Conservation (phyloP, 208 protist genomes). For the Trypanosoma mega region DNA sequence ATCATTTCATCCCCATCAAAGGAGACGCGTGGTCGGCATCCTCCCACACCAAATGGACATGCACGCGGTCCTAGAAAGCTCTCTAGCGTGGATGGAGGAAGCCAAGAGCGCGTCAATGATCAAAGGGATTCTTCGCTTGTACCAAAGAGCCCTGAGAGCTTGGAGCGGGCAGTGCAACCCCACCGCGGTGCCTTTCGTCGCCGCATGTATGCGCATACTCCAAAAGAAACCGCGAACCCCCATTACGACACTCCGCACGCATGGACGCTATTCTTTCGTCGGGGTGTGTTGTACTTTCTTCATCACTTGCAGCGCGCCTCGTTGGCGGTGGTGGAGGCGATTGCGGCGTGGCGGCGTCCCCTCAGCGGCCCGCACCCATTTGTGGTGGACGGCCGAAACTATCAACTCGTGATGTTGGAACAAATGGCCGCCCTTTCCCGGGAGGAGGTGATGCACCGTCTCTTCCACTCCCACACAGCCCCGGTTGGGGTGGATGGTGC, state of each 20-base stretch:
- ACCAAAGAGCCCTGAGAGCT: no score
- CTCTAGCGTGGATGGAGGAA: no score
- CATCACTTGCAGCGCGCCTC: constrained; percentile 36
- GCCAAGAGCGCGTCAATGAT: no score
- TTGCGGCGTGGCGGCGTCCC: constrained; percentile 24
- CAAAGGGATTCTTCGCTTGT: no score
- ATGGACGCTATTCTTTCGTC: constrained; percentile 27
- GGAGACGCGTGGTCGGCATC: no score
- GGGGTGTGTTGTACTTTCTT: constrained; percentile 40
- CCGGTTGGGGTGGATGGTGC: no score
- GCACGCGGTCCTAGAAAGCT: no score
- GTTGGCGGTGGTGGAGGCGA: constrained; percentile 34
- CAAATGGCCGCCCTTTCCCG: constrained; percentile 30
- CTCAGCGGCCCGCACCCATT: constrained; percentile 33
- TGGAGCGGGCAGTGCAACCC: no score
- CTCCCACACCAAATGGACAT: no score
- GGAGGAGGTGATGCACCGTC: constrained; percentile 13
- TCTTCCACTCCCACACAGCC: constrained; percentile 3
- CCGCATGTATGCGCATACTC: no score
- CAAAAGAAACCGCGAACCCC: neutral
- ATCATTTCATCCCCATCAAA: no score
- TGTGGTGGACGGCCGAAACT: constrained; percentile 41
- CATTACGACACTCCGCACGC: neutral
- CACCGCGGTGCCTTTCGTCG: no score
- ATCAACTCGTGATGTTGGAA: constrained; percentile 36